Conservation (phyloP, 2,329 filamentous ascomycete species). For the Colletotrichum viniferum region DNA sequence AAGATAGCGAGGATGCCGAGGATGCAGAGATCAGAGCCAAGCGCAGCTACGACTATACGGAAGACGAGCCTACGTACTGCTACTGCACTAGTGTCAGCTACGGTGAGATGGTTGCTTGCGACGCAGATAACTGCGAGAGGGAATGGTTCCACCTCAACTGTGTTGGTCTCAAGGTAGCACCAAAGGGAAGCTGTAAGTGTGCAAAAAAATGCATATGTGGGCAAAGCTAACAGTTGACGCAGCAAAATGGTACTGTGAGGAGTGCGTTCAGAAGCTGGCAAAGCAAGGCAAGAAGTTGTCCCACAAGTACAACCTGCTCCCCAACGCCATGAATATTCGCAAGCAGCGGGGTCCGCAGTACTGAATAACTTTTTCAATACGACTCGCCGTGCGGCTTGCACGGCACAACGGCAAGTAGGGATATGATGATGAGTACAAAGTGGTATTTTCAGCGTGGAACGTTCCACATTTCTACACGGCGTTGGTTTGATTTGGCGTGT, state of each 20-base stretch:
- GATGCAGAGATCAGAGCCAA: slow-evolving; percentile 66
- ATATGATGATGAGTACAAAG: background rate
- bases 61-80: slow-evolving; percentile 76
- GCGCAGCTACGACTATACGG: slow-evolving; percentile 16
- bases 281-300: slow-evolving; percentile 57
- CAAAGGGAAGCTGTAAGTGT: slow-evolving; percentile 74
- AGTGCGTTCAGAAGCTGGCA: slow-evolving; percentile 72
- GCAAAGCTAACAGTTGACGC: slow-evolving; percentile 6
- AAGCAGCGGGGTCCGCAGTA: slow-evolving; percentile 8
- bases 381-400: background rate
- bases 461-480: background rate
- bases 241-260: slow-evolving; percentile 85
- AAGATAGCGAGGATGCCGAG: slow-evolving; percentile 42
- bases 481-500: background rate
- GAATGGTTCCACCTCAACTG: slow-evolving; percentile 89
- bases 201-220: background rate
- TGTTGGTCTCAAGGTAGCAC: slow-evolving; percentile 78
- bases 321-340: slow-evolving; percentile 5
- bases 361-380: background rate
- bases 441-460: background rate
- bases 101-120: slow-evolving; percentile 84
- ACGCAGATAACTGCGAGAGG: slow-evolving; percentile 72
- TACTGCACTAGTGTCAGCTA: slow-evolving; percentile 83
- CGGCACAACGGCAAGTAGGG: background rate
- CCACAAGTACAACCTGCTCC: slow-evolving; percentile 41